A percentile compares a stretch with the other conserved stretches of the same genome.
These are phyloP conservation scores for Dendrocalamus latiflorus DNA, from an alignment of 202 grass and related monocot species.

Conservation along the genomic window DNA sequence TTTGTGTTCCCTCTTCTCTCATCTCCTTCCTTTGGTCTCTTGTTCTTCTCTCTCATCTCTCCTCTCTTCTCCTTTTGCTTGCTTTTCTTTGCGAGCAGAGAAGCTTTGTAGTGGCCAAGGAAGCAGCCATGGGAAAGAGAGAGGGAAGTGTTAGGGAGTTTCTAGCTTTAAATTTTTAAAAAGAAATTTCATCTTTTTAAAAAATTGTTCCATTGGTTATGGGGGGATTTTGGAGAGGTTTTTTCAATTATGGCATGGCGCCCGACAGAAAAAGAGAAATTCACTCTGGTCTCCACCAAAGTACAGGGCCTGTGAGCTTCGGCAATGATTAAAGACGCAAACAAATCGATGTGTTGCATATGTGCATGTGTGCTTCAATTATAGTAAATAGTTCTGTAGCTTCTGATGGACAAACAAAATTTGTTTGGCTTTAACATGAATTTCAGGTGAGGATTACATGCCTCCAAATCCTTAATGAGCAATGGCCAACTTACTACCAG, in stretches of 20 bases:
- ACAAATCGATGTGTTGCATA: background rate
- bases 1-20: background rate
- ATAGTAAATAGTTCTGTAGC: no score
- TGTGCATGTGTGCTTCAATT: no score
- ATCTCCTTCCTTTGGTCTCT: background rate
- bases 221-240: background rate
- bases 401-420: no score
- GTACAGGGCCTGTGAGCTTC: constrained; percentile 16
- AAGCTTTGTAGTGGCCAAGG: constrained; percentile 20
- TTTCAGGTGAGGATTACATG: no score
- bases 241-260: constrained; percentile 15
- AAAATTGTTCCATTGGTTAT: background rate
- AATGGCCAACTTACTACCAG: no score
- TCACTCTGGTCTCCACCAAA: constrained; percentile 33
- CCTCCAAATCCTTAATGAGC: no score
- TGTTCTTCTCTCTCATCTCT: background rate
- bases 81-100: constrained; percentile 30
- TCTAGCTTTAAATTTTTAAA: constrained; percentile 29
- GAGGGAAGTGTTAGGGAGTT: constrained; percentile 12
- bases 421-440: no score
- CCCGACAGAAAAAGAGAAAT: constrained; percentile 33
- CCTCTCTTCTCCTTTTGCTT: background rate
- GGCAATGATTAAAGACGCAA: constrained; percentile 36
- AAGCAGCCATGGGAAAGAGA: constrained; percentile 27
- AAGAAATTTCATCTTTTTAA: background rate